Evolutionary conservation across 2,329 filamentous ascomycete genomes (phyloP), one percentile per base, ranked within the genome.

Genomic region (Corynespora cassiicola): DNA sequence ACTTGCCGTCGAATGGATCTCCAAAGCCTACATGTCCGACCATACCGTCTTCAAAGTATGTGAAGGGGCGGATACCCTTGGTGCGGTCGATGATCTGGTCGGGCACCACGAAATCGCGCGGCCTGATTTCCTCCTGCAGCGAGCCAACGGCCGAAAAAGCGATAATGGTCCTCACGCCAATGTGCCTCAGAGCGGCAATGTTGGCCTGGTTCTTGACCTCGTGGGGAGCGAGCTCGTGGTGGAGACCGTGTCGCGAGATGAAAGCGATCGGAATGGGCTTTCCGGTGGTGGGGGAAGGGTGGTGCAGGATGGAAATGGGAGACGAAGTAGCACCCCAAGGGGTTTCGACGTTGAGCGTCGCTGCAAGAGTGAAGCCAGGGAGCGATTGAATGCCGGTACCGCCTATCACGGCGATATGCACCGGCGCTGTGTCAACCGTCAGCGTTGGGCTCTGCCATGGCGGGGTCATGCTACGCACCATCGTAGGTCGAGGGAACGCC

Each of bases 31-130:
- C 88, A 69, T 99, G 94, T 23, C 88, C 90, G 11, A 99, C 94
- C 52, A 96, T 82, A 19, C 94, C 94, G 53, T 82, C 83, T 71
- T 92, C 88, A 67, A 97, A 99, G 76, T 96, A 99, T 17, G 94
- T 97, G 70, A 92, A 96, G 2, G 92, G 90, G 6, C 94, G 81
- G 48, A 96, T 79, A 36, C 92, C 94, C 81, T 96, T 97, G 54
- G 92, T 97, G 48, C 92, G 88, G 75, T 99, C 94, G 66, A 97
- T 96, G 68, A 95, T 82, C 76, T 99, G 94, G 72, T 96, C 90
- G 0, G 92, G 94, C 9, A 99, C 81, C 34, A 97, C 88, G 69
- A 99, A 99, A 76, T 99, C 94, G 73, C 94, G 87, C 27, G 94
- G 94, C 73, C 88, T 89, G 69, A 99, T 92, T 63, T 90, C 82